Base-by-base conservation (phyloP, 345 rosid genomes). In the Brassica incana region DNA sequence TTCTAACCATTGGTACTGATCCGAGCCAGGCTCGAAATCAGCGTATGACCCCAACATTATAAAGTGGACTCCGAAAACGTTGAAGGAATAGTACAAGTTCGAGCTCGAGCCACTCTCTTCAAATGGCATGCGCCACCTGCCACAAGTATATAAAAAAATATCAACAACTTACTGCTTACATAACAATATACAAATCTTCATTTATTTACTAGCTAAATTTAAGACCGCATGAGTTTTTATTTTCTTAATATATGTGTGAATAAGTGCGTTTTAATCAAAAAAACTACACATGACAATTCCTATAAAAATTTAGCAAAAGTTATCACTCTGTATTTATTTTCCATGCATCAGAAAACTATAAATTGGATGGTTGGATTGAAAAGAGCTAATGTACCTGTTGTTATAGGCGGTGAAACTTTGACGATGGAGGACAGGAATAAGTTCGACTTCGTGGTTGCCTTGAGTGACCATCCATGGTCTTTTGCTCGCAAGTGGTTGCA, bases 381-480 rank as follows among this genome's bases (percentile, higher is more conserved):
- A 58, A 78, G 12, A 58, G 23, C 6, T 11, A 27, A 62, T 9
- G 11, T 40, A 80, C 68, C 98, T 81, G 1, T 93, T 74, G 36
- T 88, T 88, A 83, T 88, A 94, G 74, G 97, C 83, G 0, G 92
- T 92, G 88, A 94, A 94, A 8, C 83, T 62, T 0, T 27, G 5
- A 1, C 1, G 0, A 50, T 91, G 97, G 60, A 94, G 0, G 27
- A 88, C 0, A 0, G 93, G 90, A 5, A 89, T 5, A 43, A 27
- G 77, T 75, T 94, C 97, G 8, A 88, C 7, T 72, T 94, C 97
- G 73, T 92, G 98, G 86, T 94, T 94, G 18, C 98, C 97, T 60
- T 90, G 88, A 2, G 95, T 94, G 25, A 92, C 95, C 98, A 92
- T 90, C 97, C 96, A 92, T 0, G 98, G 98, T 27, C 92, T 71